Conservation (phyloP, 108 stramenopile genomes). For the Cyclotella cryptica region DNA sequence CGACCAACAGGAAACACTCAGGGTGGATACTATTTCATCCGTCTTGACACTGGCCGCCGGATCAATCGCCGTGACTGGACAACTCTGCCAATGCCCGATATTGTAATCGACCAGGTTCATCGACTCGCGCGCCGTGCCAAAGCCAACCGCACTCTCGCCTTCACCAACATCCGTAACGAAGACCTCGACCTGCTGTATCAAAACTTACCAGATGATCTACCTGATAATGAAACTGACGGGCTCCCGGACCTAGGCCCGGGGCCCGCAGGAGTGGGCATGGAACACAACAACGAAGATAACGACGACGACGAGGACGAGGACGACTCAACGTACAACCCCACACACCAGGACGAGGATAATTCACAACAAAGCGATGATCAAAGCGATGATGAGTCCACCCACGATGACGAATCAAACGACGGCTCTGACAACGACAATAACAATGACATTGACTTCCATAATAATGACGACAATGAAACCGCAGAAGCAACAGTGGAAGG, state of each 20-base stretch:
- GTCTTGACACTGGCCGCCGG: not conserved
- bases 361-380: no score
- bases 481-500: no score
- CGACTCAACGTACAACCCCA: not conserved
- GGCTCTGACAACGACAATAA: no score
- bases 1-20: not conserved
- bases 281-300: not conserved
- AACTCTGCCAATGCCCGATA: not conserved
- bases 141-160: not conserved
- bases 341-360: no score
- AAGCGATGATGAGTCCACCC: no score
- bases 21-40: conserved; percentile 1
- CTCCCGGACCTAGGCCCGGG: not conserved
- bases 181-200: not conserved
- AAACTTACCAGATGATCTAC: not conserved
- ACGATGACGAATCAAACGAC: no score
- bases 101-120: not conserved
- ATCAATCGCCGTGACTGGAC: conserved; percentile 3
- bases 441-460: no score
- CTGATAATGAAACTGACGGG: not conserved
- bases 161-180: not conserved
- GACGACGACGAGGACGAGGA: not conserved
- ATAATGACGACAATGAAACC: no score
- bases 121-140: not conserved
- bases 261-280: not conserved